phyloP scores from a whole-genome alignment of 495 filamentous ascomycete genomes.

The Neurospora sp. region DNA sequence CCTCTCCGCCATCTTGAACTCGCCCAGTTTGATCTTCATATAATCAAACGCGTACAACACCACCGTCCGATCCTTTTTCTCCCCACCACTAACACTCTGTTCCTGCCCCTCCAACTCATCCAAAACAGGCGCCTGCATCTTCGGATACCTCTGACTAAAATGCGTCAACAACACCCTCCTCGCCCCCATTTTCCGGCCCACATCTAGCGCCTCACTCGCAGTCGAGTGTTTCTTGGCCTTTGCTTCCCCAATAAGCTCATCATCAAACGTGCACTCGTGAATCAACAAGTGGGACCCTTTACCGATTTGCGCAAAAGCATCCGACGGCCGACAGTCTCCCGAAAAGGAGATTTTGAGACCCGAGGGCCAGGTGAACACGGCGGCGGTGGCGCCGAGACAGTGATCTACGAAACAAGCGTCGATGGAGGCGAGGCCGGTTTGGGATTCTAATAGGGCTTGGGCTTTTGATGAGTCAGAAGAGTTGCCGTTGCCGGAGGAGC shows the following conservation, averaged over 20 bases:
- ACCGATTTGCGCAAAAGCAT: slow-evolving; percentile 59
- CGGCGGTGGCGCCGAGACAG: slow-evolving; percentile 68
- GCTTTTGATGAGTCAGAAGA: too few relatives aligned
- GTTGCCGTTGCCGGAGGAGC: not conserved
- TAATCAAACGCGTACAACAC: slow-evolving; percentile 80
- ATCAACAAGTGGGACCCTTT: slow-evolving; percentile 68
- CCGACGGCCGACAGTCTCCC: slow-evolving; percentile 79
- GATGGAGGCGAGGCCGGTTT: slow-evolving; percentile 37
- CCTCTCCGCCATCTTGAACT: slow-evolving; percentile 65
- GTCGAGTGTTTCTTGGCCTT: slow-evolving; percentile 85
- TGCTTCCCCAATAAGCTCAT: slow-evolving; percentile 68
- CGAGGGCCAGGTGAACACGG: slow-evolving; percentile 63
- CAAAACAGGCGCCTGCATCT: slow-evolving; percentile 49
- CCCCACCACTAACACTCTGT: not conserved
- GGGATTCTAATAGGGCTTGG: not conserved
- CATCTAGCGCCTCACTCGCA: slow-evolving; percentile 66
- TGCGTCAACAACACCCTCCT: slow-evolving; percentile 74
- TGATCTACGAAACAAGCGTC: slow-evolving; percentile 59
- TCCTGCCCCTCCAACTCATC: slow-evolving; percentile 8
- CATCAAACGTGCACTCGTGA: slow-evolving; percentile 93
- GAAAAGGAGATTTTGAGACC: slow-evolving; percentile 84
- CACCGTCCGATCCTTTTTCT: not conserved
- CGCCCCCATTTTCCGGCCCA: slow-evolving; percentile 70
- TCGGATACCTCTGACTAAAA: slow-evolving; percentile 93
- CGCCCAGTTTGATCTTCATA: slow-evolving; percentile 72